Evolutionary conservation across 2,329 filamentous ascomycete genomes (phyloP), one percentile per base, ranked within the genome.

Genomic region (Botrytis fabae): DNA sequence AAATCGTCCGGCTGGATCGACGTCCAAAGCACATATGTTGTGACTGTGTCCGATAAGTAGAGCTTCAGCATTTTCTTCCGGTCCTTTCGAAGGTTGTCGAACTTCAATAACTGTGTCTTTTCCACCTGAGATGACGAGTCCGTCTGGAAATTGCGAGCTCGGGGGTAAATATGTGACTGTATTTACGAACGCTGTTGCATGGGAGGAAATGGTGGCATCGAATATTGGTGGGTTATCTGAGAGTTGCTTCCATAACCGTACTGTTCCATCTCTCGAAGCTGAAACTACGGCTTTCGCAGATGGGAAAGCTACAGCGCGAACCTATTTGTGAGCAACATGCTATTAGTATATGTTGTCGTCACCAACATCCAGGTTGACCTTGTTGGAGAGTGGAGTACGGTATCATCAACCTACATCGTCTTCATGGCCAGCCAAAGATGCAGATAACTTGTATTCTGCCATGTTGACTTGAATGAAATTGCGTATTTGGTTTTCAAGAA

Each of bases 41-140:
- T 92, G 89, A 32, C 89, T 87, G 81, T 99, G 96, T 20, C 96
- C 95, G 69, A 97, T 85, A 16, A 99, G 87, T 75, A 98, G 86
- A 35, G 93, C 92, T 77, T 97, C 93, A 14, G 95, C 93, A 82
- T 95, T 92, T 76, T 94, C 92, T 46, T 91, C 87, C 1, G 91
- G 85, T 40, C 86, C 82, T 69, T 91, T 88, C 18, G 86, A 87
- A 8, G 93, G 92, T 75, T 91, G 89, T 79, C 94, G 91, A 66
- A 97, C 93, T 81, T 98, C 95, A 78, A 99, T 95, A 76, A 98
- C 92, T 46, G 93, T 92, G 80, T 98, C 96, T 80, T 95, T 93
- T 73, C 96, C 96, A 76, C 93, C 94, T 0, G 95, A 96, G 12
- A 97, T 86, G 57, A 98, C 87, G 6, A 98, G 87, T 20, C 96